A percentile compares a stretch with the other conserved stretches of the same genome.
phyloP scores from a whole-genome alignment of 495 filamentous ascomycete genomes.

The Viridothelium virens region DNA sequence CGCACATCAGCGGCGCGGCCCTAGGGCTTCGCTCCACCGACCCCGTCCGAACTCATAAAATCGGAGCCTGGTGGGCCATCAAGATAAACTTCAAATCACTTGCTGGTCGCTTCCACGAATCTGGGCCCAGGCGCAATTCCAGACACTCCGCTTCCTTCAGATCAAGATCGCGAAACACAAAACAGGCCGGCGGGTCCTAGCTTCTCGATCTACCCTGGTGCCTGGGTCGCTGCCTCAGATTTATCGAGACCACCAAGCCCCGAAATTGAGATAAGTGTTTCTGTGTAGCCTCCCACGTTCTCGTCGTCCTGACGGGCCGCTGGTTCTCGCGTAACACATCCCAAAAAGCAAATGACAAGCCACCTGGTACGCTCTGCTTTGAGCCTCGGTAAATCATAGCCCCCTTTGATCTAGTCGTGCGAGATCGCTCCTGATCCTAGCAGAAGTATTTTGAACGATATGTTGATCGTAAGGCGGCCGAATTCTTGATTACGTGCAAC shows the following conservation, averaged over 20 bases:
- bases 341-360: not conserved
- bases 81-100: too few species aligned
- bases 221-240: not conserved
- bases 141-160: not conserved
- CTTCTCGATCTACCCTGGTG: not conserved
- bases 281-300: slow-evolving; percentile 1
- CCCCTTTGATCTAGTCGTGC: too few species aligned
- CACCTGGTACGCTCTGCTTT: not conserved
- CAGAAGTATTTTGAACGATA: too few species aligned
- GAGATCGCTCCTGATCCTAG: too few species aligned
- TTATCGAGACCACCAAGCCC: not conserved
- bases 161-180: not conserved
- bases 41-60: too few species aligned
- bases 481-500: too few species aligned
- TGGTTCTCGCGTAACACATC: not conserved
- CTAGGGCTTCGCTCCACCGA: not conserved
- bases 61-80: too few species aligned
- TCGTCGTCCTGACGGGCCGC: not conserved
- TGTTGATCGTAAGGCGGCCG: too few species aligned
- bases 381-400: too few species aligned
- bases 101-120: not conserved
- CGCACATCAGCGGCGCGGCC: not conserved
- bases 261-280: not conserved
- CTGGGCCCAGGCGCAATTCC: slow-evolving; percentile 1
- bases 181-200: not conserved